Percentiles rank a stretch among this genome's conserved stretches.
These are phyloP conservation scores for Trichothecium sympodiale DNA, from an alignment of 2,329 filamentous ascomycete genomes.

Conservation along the genomic window DNA sequence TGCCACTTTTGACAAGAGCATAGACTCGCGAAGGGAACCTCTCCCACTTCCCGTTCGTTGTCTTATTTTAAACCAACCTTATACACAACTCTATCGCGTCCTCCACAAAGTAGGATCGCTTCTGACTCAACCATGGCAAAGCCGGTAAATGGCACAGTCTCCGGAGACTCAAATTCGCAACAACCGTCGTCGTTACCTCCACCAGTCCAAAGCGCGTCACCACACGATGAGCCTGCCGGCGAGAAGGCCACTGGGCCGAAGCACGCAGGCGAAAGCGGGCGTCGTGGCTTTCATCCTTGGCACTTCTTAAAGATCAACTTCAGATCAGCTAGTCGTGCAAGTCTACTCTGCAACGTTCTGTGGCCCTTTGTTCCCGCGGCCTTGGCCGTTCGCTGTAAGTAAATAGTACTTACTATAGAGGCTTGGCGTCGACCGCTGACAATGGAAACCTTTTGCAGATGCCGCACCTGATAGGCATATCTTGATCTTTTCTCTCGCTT, in stretches of 20 bases:
- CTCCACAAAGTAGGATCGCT: too few species aligned
- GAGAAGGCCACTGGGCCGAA: slow-evolving; percentile 8
- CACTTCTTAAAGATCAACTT: slow-evolving; percentile 32
- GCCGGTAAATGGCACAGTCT: too few species aligned
- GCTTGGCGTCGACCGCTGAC: slow-evolving; percentile 2
- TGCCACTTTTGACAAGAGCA: too few species aligned
- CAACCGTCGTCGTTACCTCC: slow-evolving; percentile 8
- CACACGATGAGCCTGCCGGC: not conserved
- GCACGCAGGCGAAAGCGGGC: slow-evolving; percentile 31
- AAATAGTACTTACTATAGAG: not conserved
- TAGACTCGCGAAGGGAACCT: too few species aligned
- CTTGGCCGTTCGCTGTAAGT: slow-evolving; percentile 28
- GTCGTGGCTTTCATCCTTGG: slow-evolving; percentile 29
- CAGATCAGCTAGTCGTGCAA: slow-evolving; percentile 31
- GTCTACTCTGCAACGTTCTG: slow-evolving; percentile 33
- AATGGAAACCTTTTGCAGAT: slow-evolving; percentile 17
- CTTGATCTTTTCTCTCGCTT: slow-evolving; percentile 35
- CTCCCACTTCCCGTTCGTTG: too few species aligned
- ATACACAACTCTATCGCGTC: too few species aligned
- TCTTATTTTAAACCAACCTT: too few species aligned
- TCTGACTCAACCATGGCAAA: too few species aligned
- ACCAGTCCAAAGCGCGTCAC: slow-evolving; percentile 9
- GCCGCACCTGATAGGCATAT: slow-evolving; percentile 23
- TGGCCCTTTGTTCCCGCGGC: slow-evolving; percentile 40
- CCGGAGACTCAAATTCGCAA: not conserved